Evolutionary conservation across 495 filamentous ascomycete genomes (phyloP).

Genomic region (Lentithecium fluviatile): DNA sequence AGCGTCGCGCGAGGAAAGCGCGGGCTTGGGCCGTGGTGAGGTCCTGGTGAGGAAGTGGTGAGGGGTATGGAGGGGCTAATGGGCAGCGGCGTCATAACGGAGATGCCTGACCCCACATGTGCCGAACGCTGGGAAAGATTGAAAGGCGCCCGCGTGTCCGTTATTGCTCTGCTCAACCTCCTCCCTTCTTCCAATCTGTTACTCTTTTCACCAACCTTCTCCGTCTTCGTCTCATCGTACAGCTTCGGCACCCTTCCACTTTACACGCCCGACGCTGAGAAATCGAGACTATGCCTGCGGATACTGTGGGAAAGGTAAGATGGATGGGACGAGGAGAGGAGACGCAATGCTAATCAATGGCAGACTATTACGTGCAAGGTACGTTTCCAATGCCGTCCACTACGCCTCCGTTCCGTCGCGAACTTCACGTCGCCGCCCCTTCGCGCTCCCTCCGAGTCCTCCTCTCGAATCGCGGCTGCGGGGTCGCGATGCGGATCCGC

Average conservation of each 20-base stretch:
- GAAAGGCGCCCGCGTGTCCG: neutral
- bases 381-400: slow-evolving; percentile 28
- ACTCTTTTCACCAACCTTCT: neutral
- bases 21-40: too few species aligned
- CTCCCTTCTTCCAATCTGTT: neutral
- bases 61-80: slow-evolving; percentile 9
- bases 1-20: slow-evolving; percentile 4
- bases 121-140: slow-evolving; percentile 6
- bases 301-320: slow-evolving; percentile 59
- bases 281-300: slow-evolving; percentile 26
- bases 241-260: too few species aligned
- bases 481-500: slow-evolving; percentile 29
- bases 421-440: neutral
- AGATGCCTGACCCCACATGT: slow-evolving; percentile 17
- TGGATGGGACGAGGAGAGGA: neutral
- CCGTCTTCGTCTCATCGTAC: too few species aligned
- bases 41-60: too few species aligned
- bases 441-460: neutral
- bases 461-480: neutral
- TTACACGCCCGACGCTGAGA: too few species aligned
- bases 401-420: neutral
- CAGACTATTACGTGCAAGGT: slow-evolving; percentile 79
- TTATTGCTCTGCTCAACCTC: neutral
- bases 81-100: slow-evolving; percentile 5
- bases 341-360: slow-evolving; percentile 14